Conservation (phyloP, 2,329 filamentous ascomycete species). For the Colletotrichum siamense region DNA sequence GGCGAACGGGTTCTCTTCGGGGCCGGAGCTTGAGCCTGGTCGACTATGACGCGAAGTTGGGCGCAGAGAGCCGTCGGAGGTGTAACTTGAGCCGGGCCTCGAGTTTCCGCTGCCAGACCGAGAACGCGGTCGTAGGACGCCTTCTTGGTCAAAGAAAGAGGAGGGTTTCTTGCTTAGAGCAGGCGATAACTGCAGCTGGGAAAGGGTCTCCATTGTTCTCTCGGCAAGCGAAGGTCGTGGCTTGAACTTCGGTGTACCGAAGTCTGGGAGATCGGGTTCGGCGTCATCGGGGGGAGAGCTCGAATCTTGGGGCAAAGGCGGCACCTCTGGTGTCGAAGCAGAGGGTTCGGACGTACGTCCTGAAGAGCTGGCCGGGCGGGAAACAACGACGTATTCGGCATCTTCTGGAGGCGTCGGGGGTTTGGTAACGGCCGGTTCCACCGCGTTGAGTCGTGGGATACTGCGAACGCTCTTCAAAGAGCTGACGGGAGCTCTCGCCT, state of each 20-base stretch:
- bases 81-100: slow-evolving; percentile 65
- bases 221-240: slow-evolving; percentile 73
- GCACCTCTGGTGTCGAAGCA: slow-evolving; percentile 1
- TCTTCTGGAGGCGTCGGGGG: slow-evolving; percentile 18
- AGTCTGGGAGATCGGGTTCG: neutral
- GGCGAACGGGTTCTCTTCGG: slow-evolving; percentile 41
- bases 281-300: slow-evolving; percentile 21
- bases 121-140: slow-evolving; percentile 60
- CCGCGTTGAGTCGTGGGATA: slow-evolving; percentile 11
- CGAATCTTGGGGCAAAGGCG: neutral
- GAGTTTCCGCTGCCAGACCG: slow-evolving; percentile 51
- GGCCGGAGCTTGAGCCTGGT: slow-evolving; percentile 60
- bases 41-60: slow-evolving; percentile 57
- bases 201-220: slow-evolving; percentile 83
- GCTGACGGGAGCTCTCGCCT: neutral
- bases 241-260: slow-evolving; percentile 27
- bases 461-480: neutral
- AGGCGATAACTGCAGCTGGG: slow-evolving; percentile 80
- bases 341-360: slow-evolving; percentile 32
- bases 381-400: slow-evolving; percentile 27
- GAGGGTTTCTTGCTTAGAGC: slow-evolving; percentile 70
- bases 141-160: slow-evolving; percentile 74
- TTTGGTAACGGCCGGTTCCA: slow-evolving; percentile 12
- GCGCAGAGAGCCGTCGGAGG: slow-evolving; percentile 61
- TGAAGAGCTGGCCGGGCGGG: slow-evolving; percentile 33